phyloP scores from a whole-genome alignment of 2,329 filamentous ascomycete species.

The Drechmeria coniospora region DNA sequence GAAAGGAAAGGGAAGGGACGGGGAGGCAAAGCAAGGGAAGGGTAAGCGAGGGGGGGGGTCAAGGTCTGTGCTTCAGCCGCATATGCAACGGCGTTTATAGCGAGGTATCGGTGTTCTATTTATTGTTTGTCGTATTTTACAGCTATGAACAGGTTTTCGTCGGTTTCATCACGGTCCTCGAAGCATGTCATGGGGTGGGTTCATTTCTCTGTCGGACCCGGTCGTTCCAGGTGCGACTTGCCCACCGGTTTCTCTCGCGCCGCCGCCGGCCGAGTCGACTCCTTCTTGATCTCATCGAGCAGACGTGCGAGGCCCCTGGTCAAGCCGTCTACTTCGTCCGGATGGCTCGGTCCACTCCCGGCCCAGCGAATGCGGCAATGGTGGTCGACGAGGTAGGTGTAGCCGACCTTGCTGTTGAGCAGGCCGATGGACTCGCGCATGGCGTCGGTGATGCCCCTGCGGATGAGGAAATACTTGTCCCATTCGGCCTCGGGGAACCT shows the following conservation, averaged over 20 bases:
- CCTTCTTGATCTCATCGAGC: slow-evolving; percentile 38
- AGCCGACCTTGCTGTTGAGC: slow-evolving; percentile 83
- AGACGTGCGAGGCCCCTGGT: slow-evolving; percentile 48
- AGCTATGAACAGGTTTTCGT: no score
- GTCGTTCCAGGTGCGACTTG: slow-evolving; percentile 14
- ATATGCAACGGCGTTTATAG: slow-evolving; percentile 15
- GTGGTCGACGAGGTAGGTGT: slow-evolving; percentile 79
- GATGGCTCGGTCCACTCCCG: slow-evolving; percentile 56
- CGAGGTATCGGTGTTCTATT: slow-evolving; percentile 20
- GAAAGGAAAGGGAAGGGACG: no score
- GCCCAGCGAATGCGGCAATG: slow-evolving; percentile 90
- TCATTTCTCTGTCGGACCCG: slow-evolving; percentile 9
- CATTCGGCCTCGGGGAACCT: slow-evolving; percentile 36
- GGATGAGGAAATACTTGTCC: slow-evolving; percentile 46
- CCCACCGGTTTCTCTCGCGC: slow-evolving; percentile 18
- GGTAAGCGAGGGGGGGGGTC: no score
- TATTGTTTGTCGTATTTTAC: slow-evolving; percentile 12
- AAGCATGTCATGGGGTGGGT: no score
- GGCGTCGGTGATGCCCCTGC: slow-evolving; percentile 40
- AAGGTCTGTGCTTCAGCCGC: slow-evolving; percentile 9
- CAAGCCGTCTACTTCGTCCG: slow-evolving; percentile 51
- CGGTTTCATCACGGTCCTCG: no score
- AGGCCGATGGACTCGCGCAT: slow-evolving; percentile 50
- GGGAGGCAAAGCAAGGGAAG: no score
- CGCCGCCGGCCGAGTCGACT: slow-evolving; percentile 16